Percentiles rank a stretch among this genome's conserved stretches.
Evolutionary conservation across 148 eudicot genomes (phyloP).

Genomic region (Nepenthes gracilis): DNA sequence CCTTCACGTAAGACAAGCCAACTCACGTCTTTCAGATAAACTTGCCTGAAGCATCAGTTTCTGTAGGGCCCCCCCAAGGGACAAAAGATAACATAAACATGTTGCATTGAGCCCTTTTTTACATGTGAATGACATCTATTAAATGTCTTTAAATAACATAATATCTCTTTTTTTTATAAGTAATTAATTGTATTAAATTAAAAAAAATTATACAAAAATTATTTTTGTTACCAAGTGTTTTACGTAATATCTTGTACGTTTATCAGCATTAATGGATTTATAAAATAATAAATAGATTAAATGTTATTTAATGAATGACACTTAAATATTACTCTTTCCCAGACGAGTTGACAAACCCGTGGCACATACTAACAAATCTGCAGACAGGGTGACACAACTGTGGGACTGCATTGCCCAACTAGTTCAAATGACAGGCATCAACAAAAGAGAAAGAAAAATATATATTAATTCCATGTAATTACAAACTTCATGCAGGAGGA

Average conservation of each 20-base stretch:
- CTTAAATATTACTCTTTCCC: neutral
- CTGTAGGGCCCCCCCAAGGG: neutral
- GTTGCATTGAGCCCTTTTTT: too few relatives aligned
- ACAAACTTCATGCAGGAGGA: neutral
- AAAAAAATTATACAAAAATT: too few relatives aligned
- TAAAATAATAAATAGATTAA: too few relatives aligned
- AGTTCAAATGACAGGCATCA: neutral
- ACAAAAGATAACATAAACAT: too few relatives aligned
- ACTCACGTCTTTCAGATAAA: conserved; percentile 4
- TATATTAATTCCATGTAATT: neutral
- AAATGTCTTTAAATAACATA: too few relatives aligned
- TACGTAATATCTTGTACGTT: too few relatives aligned
- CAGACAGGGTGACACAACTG: neutral
- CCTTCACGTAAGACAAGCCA: conserved; percentile 10
- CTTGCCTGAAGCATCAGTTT: conserved; percentile 2
- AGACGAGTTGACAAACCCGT: conserved; percentile 8
- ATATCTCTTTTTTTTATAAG: too few relatives aligned
- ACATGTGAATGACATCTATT: too few relatives aligned
- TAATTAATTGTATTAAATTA: too few relatives aligned
- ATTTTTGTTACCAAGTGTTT: too few relatives aligned
- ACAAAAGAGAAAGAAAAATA: neutral
- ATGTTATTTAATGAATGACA: neutral
- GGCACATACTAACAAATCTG: neutral
- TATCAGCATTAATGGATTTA: too few relatives aligned
- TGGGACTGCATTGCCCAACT: neutral